A percentile compares a stretch with the other conserved stretches of the same genome.
These are phyloP conservation scores for Aspergillus campestris DNA, from an alignment of 495 filamentous ascomycete species.

Conservation along the genomic window DNA sequence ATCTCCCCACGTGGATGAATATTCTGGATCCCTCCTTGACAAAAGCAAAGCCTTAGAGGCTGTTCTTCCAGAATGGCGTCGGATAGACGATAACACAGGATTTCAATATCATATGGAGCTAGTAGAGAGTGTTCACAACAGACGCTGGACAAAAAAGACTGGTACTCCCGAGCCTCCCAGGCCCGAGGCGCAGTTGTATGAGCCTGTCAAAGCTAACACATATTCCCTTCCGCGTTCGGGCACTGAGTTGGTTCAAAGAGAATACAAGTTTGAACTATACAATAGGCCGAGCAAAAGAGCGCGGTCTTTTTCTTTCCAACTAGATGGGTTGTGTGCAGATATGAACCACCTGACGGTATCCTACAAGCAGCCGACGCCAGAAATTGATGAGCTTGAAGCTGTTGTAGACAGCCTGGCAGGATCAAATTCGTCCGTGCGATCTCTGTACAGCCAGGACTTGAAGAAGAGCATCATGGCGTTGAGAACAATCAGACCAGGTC, in stretches of 20 bases:
- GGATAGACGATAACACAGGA: conserved; percentile 36
- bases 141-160: conserved; percentile 1
- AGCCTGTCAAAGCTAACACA: too few species aligned
- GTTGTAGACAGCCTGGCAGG: conserved; percentile 21
- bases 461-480: conserved; percentile 17
- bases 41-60: conserved; percentile 22
- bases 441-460: conserved; percentile 34
- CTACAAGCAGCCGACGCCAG: background rate
- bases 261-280: too few species aligned
- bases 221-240: too few species aligned
- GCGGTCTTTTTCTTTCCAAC: too few species aligned
- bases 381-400: conserved; percentile 22
- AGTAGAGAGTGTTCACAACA: conserved; percentile 12
- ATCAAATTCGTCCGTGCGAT: conserved; percentile 20
- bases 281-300: too few species aligned
- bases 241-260: too few species aligned
- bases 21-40: conserved; percentile 22
- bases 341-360: too few species aligned
- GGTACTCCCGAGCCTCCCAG: too few species aligned
- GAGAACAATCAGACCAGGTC: background rate
- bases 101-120: conserved; percentile 31
- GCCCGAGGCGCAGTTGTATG: too few species aligned
- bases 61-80: conserved; percentile 40
- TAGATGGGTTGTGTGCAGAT: too few species aligned
- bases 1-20: conserved; percentile 15